phyloP scores from a whole-genome alignment of 129 eudicot species.

The Flaveria bidentis region DNA sequence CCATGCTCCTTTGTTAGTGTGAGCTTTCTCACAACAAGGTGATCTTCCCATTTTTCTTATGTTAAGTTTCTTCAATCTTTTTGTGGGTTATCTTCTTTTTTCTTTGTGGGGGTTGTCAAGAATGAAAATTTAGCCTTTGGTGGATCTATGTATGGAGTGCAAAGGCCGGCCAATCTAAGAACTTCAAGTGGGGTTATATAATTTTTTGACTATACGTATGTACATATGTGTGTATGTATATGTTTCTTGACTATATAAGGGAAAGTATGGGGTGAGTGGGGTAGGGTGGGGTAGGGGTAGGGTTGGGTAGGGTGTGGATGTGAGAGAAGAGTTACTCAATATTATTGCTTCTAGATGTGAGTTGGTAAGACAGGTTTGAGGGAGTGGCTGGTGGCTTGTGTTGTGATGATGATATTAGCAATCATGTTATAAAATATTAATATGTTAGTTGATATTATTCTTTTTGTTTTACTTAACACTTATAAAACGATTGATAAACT shows the following conservation, averaged over 20 bases:
- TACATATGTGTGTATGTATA: background rate
- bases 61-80: background rate
- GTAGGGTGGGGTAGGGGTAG: conserved; percentile 6
- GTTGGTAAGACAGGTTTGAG: conserved; percentile 98
- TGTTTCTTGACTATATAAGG: conserved; percentile 21
- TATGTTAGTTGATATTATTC: background rate
- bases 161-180: conserved; percentile 49
- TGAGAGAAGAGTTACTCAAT: conserved; percentile 33
- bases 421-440: conserved; percentile 33
- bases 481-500: background rate
- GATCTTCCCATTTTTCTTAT: conserved; percentile 80
- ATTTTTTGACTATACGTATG: conserved; percentile 41
- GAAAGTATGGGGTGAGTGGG: background rate
- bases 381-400: conserved; percentile 72
- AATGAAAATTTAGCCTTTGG: conserved; percentile 25
- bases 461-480: conserved; percentile 16
- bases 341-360: conserved; percentile 91
- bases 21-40: conserved; percentile 99
- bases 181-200: conserved; percentile 64
- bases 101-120: conserved; percentile 37
- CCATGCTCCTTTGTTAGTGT: conserved; percentile 99
- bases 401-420: conserved; percentile 48
- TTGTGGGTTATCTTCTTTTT: conserved; percentile 5
- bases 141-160: conserved; percentile 14
- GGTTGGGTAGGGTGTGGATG: conserved; percentile 13